phyloP scores from a whole-genome alignment of 2,329 filamentous ascomycete genomes.

The Trichophyton schoenleinii region DNA sequence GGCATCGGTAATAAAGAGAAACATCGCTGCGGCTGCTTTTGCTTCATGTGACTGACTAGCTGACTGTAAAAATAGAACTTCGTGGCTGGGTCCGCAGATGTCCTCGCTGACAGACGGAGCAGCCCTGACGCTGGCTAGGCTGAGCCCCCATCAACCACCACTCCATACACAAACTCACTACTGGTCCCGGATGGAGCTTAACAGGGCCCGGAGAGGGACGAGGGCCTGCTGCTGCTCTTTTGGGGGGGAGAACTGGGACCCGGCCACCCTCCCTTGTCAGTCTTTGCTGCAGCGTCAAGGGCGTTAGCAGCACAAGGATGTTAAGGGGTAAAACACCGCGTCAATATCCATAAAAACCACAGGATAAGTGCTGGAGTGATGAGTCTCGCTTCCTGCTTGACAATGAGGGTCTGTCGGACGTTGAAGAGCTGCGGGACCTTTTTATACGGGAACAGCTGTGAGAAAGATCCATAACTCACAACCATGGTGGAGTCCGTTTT shows the following conservation, averaged over 20 bases:
- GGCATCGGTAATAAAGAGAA: neutral
- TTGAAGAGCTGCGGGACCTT: neutral
- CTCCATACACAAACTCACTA: neutral
- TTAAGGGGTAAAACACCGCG: neutral
- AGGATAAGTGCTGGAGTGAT: neutral
- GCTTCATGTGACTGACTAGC: neutral
- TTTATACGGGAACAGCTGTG: neutral
- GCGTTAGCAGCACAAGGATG: neutral
- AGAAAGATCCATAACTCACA: neutral
- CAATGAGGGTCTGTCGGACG: neutral
- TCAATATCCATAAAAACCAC: neutral
- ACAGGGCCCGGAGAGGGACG: no score
- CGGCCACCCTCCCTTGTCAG: neutral
- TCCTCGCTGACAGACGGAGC: neutral
- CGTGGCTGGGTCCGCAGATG: neutral
- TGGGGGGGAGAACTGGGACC: neutral
- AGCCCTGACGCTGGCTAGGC: neutral
- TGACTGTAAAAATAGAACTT: neutral
- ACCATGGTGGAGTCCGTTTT: neutral
- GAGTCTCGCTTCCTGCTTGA: no score
- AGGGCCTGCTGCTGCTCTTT: no score
- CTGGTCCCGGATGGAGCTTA: no score
- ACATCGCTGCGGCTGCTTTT: neutral
- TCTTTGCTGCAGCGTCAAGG: neutral
- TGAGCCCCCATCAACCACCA: neutral